phyloP scores from a whole-genome alignment of 225 moss, liverwort and hornwort species.

The Pseudisothecium myosuroides region DNA sequence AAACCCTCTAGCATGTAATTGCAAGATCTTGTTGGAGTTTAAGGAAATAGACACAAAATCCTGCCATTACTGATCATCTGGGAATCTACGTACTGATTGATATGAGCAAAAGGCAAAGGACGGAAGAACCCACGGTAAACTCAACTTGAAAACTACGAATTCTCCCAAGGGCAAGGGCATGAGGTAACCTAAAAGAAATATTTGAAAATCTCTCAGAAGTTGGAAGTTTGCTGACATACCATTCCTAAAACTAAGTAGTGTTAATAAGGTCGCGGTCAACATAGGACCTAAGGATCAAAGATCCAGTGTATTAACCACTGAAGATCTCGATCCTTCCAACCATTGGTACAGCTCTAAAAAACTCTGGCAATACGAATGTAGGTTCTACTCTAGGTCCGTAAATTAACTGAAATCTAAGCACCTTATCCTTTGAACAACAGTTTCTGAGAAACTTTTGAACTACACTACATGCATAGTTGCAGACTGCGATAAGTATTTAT shows the following conservation, averaged over 20 bases:
- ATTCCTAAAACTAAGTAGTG: neutral
- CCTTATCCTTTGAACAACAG: neutral
- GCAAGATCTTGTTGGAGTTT: neutral
- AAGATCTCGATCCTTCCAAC: neutral
- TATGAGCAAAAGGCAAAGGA: neutral
- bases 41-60: neutral
- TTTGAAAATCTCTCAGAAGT: neutral
- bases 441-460: neutral
- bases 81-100: neutral
- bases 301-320: neutral
- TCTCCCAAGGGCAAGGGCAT: neutral
- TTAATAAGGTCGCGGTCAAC: neutral
- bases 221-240: neutral
- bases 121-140: neutral
- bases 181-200: neutral
- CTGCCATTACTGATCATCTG: neutral
- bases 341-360: neutral
- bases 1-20: neutral
- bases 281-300: neutral
- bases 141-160: neutral
- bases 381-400: neutral
- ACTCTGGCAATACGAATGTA: neutral
- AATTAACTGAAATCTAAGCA: neutral
- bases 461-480: neutral
- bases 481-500: neutral